Conservation (phyloP, 1,139 yeast genomes). For the Taphrina pruni region DNA sequence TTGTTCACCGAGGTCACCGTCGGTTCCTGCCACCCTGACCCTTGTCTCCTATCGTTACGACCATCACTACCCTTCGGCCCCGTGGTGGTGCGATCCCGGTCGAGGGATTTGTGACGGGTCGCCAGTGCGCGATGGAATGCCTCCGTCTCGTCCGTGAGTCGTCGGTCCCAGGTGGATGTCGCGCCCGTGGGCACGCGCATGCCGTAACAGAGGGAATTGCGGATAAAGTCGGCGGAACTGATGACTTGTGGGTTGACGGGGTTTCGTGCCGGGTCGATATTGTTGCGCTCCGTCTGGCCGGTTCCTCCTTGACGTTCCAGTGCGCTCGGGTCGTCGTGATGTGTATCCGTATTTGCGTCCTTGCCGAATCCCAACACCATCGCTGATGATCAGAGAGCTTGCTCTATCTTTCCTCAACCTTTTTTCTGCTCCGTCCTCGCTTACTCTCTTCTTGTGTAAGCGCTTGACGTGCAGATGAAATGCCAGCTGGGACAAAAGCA, state of each 20-base stretch:
- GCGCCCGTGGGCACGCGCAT: conserved; percentile 34
- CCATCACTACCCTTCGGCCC: no score
- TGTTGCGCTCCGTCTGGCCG: conserved; percentile 22
- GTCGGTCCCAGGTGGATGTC: conserved; percentile 36
- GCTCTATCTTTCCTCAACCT: no score
- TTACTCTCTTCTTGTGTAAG: no score
- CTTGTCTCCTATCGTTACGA: neutral
- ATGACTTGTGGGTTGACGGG: conserved; percentile 32
- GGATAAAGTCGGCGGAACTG: conserved; percentile 6
- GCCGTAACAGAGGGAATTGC: conserved; percentile 33
- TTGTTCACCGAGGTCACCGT: conserved; percentile 27
- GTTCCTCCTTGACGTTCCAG: conserved; percentile 23
- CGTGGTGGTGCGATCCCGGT: neutral
- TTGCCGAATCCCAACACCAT: conserved; percentile 30
- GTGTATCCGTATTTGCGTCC: conserved; percentile 13
- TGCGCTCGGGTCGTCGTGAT: conserved; percentile 14
- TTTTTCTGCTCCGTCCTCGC: neutral
- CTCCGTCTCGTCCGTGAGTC: neutral
- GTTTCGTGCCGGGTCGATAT: conserved; percentile 34
- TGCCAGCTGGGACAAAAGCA: neutral
- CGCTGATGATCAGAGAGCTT: no score
- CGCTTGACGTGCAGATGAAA: neutral
- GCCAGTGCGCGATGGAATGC: conserved; percentile 24
- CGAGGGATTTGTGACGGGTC: conserved; percentile 8
- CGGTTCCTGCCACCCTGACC: conserved; percentile 1